These are phyloP conservation scores for Petrea volubilis DNA, from an alignment of 257 asterid genomes.

Conservation along the genomic window DNA sequence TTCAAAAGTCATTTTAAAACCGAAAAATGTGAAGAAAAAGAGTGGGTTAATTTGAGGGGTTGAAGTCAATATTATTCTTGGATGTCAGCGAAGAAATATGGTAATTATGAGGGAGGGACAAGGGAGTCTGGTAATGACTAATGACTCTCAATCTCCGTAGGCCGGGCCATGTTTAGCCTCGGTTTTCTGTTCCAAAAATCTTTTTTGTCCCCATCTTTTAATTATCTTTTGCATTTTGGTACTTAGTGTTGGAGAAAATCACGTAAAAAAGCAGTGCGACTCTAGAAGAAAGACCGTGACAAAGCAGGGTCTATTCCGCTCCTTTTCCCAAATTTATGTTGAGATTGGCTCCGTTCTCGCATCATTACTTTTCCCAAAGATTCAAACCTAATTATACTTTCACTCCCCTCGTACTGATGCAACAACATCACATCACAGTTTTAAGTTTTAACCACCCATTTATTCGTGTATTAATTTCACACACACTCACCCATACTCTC, in stretches of 20 bases:
- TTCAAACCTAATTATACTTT: neutral
- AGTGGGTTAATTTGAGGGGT: no score
- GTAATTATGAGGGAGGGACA: no score
- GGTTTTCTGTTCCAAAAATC: neutral
- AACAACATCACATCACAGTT: neutral
- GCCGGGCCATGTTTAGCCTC: neutral
- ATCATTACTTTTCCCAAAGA: neutral
- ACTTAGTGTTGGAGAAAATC: conserved; percentile 48
- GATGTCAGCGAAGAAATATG: no score
- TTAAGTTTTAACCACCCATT: no score
- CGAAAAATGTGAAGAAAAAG: no score
- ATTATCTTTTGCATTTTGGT: neutral
- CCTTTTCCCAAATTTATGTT: conserved; percentile 29
- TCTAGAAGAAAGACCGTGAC: conserved; percentile 12
- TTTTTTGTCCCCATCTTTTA: neutral
- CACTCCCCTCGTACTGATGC: neutral
- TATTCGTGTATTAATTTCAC: no score
- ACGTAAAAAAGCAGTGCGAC: conserved; percentile 52
- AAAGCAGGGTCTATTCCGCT: neutral
- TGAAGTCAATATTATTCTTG: no score
- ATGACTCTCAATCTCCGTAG: neutral
- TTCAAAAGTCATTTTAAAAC: no score
- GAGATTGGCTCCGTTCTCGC: conserved; percentile 12
- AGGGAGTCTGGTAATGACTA: conserved; percentile 5
- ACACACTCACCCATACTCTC: no score